Evolutionary conservation across 352 stramenopile genomes (phyloP).

Genomic region (Globisporangium nunn): DNA sequence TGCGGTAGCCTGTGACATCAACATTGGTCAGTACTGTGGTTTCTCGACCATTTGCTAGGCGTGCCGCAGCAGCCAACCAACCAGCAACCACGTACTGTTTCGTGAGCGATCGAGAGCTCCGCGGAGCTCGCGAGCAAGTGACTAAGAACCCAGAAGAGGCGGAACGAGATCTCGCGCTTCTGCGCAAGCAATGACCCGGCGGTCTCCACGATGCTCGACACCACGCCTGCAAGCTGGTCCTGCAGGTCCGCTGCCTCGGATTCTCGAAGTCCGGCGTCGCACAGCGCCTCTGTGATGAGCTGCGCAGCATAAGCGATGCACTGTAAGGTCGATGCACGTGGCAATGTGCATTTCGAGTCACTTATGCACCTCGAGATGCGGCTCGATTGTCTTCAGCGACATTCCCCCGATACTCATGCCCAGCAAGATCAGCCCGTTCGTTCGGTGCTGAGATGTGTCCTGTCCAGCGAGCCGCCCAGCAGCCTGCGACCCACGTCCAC

Average conservation of each 20-base stretch:
- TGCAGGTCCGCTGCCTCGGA: conserved; percentile 69
- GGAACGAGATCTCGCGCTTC: conserved; percentile 49
- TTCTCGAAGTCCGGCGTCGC: conserved; percentile 56
- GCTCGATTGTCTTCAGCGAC: conserved; percentile 41
- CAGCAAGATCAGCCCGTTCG: conserved; percentile 68
- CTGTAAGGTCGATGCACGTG: background rate
- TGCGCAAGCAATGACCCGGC: conserved; percentile 28
- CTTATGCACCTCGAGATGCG: conserved; percentile 43
- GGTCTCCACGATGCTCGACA: conserved; percentile 57
- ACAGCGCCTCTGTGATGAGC: conserved; percentile 68
- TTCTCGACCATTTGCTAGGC: too few species aligned
- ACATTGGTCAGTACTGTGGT: background rate
- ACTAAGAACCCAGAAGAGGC: conserved; percentile 77
- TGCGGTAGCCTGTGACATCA: conserved; percentile 29
- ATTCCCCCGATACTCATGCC: conserved; percentile 82
- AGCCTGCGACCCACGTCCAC: conserved; percentile 15
- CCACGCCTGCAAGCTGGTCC: conserved; percentile 52
- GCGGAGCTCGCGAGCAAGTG: conserved; percentile 55
- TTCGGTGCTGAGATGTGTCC: conserved; percentile 73
- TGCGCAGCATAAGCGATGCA: conserved; percentile 10
- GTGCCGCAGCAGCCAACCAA: background rate
- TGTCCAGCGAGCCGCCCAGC: conserved; percentile 56
- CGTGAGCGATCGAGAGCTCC: conserved; percentile 37
- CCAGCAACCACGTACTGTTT: conserved; percentile 27
- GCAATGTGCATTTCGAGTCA: background rate